phyloP scores from a whole-genome alignment of 1,284 basidiomycete species.

The Ustanciosporium gigantosporum region DNA sequence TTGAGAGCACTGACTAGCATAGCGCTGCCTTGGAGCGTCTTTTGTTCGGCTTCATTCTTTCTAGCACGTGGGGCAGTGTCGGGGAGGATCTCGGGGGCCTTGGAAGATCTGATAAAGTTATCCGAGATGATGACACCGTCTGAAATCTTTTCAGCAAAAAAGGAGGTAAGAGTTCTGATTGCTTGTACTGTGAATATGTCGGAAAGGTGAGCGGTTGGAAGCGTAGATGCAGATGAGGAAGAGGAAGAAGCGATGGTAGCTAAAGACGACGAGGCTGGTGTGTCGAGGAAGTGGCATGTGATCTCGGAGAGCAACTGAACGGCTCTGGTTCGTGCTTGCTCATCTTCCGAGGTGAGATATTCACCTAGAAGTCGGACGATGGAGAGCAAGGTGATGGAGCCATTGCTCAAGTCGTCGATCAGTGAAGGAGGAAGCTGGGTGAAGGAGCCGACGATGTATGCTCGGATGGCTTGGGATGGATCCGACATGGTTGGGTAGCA shows the following conservation, averaged over 20 bases:
- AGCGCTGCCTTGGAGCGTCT: slow-evolving; percentile 42
- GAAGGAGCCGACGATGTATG: slow-evolving; percentile 43
- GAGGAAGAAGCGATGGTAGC: not conserved
- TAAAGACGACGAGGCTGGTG: no score
- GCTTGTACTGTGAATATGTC: slow-evolving; percentile 78
- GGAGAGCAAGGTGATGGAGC: slow-evolving; percentile 66
- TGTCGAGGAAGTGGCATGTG: slow-evolving; percentile 31
- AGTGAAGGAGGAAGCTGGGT: slow-evolving; percentile 39
- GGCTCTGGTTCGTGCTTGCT: slow-evolving; percentile 74
- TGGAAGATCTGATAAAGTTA: slow-evolving; percentile 27
- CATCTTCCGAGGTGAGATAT: slow-evolving; percentile 83
- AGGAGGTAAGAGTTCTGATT: slow-evolving; percentile 72
- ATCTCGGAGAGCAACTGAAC: slow-evolving; percentile 63
- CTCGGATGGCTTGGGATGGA: slow-evolving; percentile 31
- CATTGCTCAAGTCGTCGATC: slow-evolving; percentile 26
- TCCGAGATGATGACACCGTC: slow-evolving; percentile 68
- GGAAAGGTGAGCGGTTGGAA: slow-evolving; percentile 65
- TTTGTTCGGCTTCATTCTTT: slow-evolving; percentile 35
- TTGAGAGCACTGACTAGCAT: slow-evolving; percentile 64
- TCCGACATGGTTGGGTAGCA: slow-evolving; percentile 35
- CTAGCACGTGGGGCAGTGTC: slow-evolving; percentile 38
- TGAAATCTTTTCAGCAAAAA: slow-evolving; percentile 84
- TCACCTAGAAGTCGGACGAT: slow-evolving; percentile 86
- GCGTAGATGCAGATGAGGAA: no score
- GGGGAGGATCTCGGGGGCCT: slow-evolving; percentile 44